Conservation (phyloP, 768 basidiomycete species). For the Tulasnella sp. region DNA sequence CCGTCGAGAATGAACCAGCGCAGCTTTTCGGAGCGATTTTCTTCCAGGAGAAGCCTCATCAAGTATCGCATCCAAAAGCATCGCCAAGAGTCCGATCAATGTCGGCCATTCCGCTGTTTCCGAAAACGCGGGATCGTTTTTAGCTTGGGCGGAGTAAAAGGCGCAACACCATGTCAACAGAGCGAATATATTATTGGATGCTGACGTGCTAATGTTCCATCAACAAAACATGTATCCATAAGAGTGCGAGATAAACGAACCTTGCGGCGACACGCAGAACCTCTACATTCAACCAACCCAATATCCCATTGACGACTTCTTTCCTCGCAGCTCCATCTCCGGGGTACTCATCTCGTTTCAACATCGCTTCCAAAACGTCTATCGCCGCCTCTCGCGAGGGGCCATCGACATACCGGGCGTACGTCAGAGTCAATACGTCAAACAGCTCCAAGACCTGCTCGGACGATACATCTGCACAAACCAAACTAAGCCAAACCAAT, state of each 20-base stretch:
- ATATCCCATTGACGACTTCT: conserved; percentile 49
- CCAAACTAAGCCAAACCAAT: too few relatives aligned
- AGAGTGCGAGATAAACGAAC: neutral
- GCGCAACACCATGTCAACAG: conserved; percentile 61
- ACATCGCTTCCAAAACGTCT: conserved; percentile 47
- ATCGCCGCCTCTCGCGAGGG: conserved; percentile 62
- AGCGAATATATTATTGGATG: conserved; percentile 50
- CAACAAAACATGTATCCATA: neutral
- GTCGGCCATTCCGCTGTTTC: conserved; percentile 38
- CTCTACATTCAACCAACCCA: conserved; percentile 67
- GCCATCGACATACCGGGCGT: conserved; percentile 65
- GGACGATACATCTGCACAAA: conserved; percentile 3
- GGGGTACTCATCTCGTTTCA: conserved; percentile 46
- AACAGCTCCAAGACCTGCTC: conserved; percentile 44
- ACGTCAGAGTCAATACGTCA: conserved; percentile 57
- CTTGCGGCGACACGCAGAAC: conserved; percentile 39
- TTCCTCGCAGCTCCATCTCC: conserved; percentile 34
- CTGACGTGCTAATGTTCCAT: conserved; percentile 32
- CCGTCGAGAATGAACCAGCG: conserved; percentile 48
- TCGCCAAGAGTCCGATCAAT: conserved; percentile 45
- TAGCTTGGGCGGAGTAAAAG: conserved; percentile 42
- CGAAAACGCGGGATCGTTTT: conserved; percentile 35
- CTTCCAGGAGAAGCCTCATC: conserved; percentile 42
- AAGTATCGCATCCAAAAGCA: conserved; percentile 47
- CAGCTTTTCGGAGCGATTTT: conserved; percentile 46